Conservation (phyloP, 2,329 filamentous ascomycete species). For the Bertia moriformis region DNA sequence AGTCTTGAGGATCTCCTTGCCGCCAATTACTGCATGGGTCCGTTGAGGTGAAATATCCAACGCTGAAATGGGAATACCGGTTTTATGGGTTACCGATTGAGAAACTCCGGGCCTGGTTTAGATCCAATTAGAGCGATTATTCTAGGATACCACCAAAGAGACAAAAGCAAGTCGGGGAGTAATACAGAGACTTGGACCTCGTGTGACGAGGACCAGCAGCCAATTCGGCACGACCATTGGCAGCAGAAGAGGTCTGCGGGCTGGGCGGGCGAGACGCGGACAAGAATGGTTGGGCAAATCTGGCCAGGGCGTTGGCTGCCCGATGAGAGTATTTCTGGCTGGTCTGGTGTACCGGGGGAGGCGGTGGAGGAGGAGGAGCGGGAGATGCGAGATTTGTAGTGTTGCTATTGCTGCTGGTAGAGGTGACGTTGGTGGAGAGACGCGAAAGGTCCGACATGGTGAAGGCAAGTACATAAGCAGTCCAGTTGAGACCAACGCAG, state of each 20-base stretch:
- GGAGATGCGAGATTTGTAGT: neutral
- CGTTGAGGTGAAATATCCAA: constrained; percentile 47
- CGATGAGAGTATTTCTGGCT: constrained; percentile 23
- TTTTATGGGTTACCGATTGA: constrained; percentile 43
- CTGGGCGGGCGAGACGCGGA: constrained; percentile 36
- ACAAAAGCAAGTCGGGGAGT: neutral
- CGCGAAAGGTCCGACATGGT: constrained; percentile 1
- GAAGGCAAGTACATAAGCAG: no score
- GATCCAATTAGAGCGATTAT: neutral
- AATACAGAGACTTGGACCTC: constrained; percentile 1
- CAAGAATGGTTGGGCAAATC: constrained; percentile 36
- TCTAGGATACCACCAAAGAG: neutral
- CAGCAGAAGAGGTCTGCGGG: constrained; percentile 22
- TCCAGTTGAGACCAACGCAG: neutral
- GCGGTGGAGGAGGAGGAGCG: neutral
- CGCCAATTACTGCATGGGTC: constrained; percentile 49
- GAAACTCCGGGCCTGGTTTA: constrained; percentile 25
- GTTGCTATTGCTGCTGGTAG: no score
- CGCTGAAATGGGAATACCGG: constrained; percentile 47
- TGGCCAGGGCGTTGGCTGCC: constrained; percentile 28
- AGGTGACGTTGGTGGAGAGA: neutral
- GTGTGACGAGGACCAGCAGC: neutral
- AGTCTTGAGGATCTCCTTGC: constrained; percentile 52
- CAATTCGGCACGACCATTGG: neutral
- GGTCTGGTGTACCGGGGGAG: constrained; percentile 8